Evolutionary conservation across 805 yeast species (phyloP), one percentile per base, ranked within the genome.

Genomic region (Aciculoconidium aculeatum): DNA sequence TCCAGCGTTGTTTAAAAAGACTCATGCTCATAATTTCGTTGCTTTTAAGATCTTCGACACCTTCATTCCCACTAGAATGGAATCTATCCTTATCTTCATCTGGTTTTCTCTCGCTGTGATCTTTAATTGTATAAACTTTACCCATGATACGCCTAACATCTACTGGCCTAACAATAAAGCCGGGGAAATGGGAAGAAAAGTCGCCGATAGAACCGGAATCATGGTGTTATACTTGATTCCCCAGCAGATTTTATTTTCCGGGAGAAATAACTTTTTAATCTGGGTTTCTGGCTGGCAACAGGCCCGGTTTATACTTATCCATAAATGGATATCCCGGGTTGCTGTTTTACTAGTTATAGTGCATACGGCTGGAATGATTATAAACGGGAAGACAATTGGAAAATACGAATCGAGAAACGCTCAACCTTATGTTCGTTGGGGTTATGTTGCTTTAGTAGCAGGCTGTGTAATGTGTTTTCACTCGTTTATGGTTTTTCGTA

Each of bases 241-340:
- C 1, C 48, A 69, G 5, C 49, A 76, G 11, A 69, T 73, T 36
- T 54, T 80, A 32, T 78, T 82, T 51, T 84, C 85, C 4, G 80
- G 80, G 17, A 34, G 44, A 35, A 39, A 41, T 40, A 39, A 37
- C 36, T 37, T 36, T 15, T 39, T 51, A 25, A 47, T 42, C 29
- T 41, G 45, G 44, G 13, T 49, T 23, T 42, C 53, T 2, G 40
- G 52, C 30, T 50, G 58, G 58, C 19, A 31, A 7, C 77, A 71
- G 41, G 56, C 76, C 9, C 66, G 80, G 1, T 81, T 83, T 55
- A 63, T 74, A 42, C 55, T 63, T 16, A 72, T 70, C 45, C 95
- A 85, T 54, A 77, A 67, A 49, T 77, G 84, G 81, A 53, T 67
- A 25, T 80, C 82, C 1, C 60, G 79, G 39, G 58, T 67, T 0